Base-by-base conservation (phyloP, 164 flowering plant species). In the Magnolia changhungtana region DNA sequence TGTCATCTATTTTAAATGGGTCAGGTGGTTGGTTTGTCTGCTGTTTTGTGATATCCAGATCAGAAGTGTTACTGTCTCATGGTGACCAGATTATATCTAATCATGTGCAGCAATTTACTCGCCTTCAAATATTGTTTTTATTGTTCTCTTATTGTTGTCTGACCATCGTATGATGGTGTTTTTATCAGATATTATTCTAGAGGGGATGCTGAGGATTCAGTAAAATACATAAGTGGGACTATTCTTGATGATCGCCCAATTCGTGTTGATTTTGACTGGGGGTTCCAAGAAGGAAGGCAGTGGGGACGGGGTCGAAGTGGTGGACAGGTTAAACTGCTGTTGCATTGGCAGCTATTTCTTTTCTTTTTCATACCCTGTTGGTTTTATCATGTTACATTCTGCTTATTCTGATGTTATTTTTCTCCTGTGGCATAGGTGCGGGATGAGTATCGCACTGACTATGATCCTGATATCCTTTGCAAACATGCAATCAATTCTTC, bases 271-370 rank as follows among this genome's bases (percentile, higher is more conserved):
- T 96, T 96, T 84, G 99, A 96, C 82, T 93, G 98, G 99, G 99
- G 98, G 27, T 96, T 96, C 80, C 92, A 92, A 81, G 98, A 96
- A 81, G 98, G 98, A 67, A 89, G 98, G 80, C 99, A 96, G 78
- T 96, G 99, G 98, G 98, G 99, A 0, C 97, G 98, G 81, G 98
- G 99, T 77, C 89, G 95, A 80, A 93, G 99, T 87, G 99, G 99
- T 79, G 98, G 99, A 14, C 98, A 96, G 94, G 96, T 93, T 67
- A 74, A 67, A 66, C 16, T 70, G 58, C 11, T 21, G 14, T 51
- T 66, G 14, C 24, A 20, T 50, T 23, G 3, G 66, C 50, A 23
- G 45, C 10, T 11, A 16, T 45, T n/a, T 50, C 63, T 67, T 14
- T 8, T 13, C 8, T 0, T 8, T 59, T 61, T 7, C 27, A 8